Conservation (phyloP, 192 early-diverging fungal genomes). For the Blastocladiella britannica region DNA sequence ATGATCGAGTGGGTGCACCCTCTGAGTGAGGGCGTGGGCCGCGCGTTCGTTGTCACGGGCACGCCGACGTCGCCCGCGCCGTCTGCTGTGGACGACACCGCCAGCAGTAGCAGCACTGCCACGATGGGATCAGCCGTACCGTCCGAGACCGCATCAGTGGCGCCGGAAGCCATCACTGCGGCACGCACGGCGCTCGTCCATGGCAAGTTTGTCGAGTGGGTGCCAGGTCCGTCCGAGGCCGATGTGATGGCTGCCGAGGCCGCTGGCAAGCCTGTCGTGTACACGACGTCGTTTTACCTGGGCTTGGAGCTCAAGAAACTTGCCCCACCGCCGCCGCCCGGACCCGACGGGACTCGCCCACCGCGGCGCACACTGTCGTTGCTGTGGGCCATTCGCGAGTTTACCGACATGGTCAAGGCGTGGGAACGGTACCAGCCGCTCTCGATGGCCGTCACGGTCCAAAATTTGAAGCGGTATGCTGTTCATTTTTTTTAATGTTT, state of each 20-base stretch:
- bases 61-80: background rate
- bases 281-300: constrained; percentile 74
- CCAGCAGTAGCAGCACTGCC: too few species aligned
- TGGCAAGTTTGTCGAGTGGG: too few species aligned
- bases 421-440: background rate
- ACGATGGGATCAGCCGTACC: too few species aligned
- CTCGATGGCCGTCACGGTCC: background rate
- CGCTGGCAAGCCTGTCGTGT: constrained; percentile 17
- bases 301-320: constrained; percentile 53
- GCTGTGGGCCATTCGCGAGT: background rate
- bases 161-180: too few species aligned
- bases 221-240: background rate
- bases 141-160: too few species aligned
- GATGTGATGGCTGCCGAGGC: background rate
- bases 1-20: constrained; percentile 61
- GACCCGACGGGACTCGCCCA: constrained; percentile 5
- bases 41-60: constrained; percentile 27
- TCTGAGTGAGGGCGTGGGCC: constrained; percentile 70
- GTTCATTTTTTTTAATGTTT: too few species aligned
- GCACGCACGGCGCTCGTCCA: too few species aligned
- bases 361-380: background rate
- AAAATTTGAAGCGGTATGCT: background rate
- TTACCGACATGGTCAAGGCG: background rate
- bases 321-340: constrained; percentile 32
- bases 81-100: background rate